A percentile compares a stretch with the other conserved stretches of the same genome.
Conservation (phyloP, 495 filamentous ascomycete species). For the Aspergillus campestris region DNA sequence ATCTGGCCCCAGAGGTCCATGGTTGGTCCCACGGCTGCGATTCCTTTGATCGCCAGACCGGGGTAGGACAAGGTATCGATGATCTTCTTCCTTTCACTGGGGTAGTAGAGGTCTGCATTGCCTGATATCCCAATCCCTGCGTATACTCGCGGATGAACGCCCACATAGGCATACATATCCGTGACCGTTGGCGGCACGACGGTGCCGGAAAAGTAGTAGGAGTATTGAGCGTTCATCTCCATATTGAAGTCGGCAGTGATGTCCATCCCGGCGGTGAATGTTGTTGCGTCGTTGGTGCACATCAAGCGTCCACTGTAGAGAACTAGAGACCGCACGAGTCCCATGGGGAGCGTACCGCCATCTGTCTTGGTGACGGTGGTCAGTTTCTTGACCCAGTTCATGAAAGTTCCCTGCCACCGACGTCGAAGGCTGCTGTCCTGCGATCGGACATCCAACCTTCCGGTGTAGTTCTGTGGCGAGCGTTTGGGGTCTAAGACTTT, state of each 20-base stretch:
- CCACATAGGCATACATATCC: conserved; percentile 13
- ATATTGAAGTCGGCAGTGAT: conserved; percentile 12
- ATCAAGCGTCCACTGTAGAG: background rate
- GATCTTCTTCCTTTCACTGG: conserved; percentile 12
- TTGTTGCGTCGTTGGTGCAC: background rate
- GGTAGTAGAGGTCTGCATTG: conserved; percentile 10
- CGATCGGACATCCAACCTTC: too few species aligned
- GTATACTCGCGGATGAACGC: conserved; percentile 7
- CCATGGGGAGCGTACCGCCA: background rate
- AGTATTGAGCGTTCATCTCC: conserved; percentile 13
- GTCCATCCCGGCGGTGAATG: conserved; percentile 7
- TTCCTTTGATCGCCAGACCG: conserved; percentile 24
- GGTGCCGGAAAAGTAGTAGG: conserved; percentile 15
- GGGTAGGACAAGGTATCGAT: conserved; percentile 21
- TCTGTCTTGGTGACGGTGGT: conserved; percentile 1
- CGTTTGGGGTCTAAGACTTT: too few species aligned
- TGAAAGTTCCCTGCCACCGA: conserved; percentile 13
- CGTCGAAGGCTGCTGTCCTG: too few species aligned
- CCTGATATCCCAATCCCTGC: conserved; percentile 11
- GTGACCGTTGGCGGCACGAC: conserved; percentile 10
- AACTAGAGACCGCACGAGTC: background rate
- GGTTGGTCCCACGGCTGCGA: conserved; percentile 25
- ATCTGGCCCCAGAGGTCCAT: conserved; percentile 20
- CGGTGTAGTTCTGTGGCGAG: background rate
- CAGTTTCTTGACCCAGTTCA: conserved; percentile 3